Base-by-base conservation (phyloP, 1,139 yeast genomes). In the Arxiozyma telluris region DNA sequence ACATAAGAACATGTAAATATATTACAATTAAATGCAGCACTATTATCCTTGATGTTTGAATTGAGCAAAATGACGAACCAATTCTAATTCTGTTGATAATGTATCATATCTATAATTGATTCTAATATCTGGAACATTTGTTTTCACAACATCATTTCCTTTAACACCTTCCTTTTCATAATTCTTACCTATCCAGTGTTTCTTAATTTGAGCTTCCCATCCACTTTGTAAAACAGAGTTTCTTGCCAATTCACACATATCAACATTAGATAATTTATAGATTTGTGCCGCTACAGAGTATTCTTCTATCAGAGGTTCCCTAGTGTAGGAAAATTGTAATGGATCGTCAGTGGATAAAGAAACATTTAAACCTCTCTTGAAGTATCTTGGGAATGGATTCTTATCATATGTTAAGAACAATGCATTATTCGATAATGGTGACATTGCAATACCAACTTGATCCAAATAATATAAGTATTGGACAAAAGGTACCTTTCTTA, bases 391-490 rank as follows among this genome's bases (percentile, higher is more conserved):
- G 77, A 93, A 90, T 30, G 98, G 98, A 68, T 85, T 85, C 71
- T 93, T 93, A 67, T 93, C 98, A 67, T 93, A 94, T 0, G 96
- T 88, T 71, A 94, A 77, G 69, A 94, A 94, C 66, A 94, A 77
- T 0, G 98, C 98, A 70, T 94, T 94, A 74, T 94, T 94, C 17
- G 96, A 88, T 61, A 94, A 75, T 49, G 99, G 99, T 7, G 97
- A 90, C 98, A 94, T 93, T n/a, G 98, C 98, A 69, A 94, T 79
- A 34, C 96, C 98, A 65, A 94, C 83, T 71, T 93, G 98, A 66
- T 93, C 96, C 69, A 94, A 75, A 67, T 88, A 94, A 73, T 84
- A 94, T 60, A 94, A 74, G 68, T 93, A 94, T 70, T 94, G 99
- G 58, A 94, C 84, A 69, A 87, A 90, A 44, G 98, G 98, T 50